These are phyloP conservation scores for Lichtheimia ornata DNA, from an alignment of 371 early-diverging fungal species.

Conservation along the genomic window DNA sequence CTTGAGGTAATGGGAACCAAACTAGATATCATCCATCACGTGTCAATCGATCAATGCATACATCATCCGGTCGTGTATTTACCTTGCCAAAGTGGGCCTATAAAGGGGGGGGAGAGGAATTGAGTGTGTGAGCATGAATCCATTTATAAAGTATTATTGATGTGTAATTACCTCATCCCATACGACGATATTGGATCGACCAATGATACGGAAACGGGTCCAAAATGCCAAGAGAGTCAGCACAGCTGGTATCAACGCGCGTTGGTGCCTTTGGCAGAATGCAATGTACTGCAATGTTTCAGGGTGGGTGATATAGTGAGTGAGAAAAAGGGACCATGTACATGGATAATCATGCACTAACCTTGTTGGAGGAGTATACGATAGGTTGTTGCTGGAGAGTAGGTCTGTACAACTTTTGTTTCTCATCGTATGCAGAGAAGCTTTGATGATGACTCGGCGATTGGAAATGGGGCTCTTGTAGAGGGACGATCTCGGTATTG, in stretches of 20 bases:
- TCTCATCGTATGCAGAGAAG: slow-evolving; percentile 9
- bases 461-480: neutral
- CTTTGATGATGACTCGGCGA: neutral
- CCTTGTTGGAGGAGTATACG: slow-evolving; percentile 43
- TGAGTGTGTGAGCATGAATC: slow-evolving; percentile 24
- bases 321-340: no score
- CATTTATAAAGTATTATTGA: neutral
- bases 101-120: slow-evolving; percentile 11
- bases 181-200: slow-evolving; percentile 74
- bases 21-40: slow-evolving; percentile 46
- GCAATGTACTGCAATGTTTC: slow-evolving; percentile 36
- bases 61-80: neutral
- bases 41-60: neutral
- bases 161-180: slow-evolving; percentile 71
- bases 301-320: no score
- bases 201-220: slow-evolving; percentile 85
- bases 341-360: slow-evolving; percentile 6
- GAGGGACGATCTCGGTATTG: slow-evolving; percentile 2
- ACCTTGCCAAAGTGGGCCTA: slow-evolving; percentile 93
- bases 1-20: slow-evolving; percentile 94
- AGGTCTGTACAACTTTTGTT: slow-evolving; percentile 27
- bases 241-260: slow-evolving; percentile 49
- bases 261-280: slow-evolving; percentile 53
- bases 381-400: slow-evolving; percentile 11
- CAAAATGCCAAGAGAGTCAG: slow-evolving; percentile 69